These are phyloP conservation scores for Scheffersomyces lignosus DNA, from an alignment of 805 yeast species.

Conservation along the genomic window DNA sequence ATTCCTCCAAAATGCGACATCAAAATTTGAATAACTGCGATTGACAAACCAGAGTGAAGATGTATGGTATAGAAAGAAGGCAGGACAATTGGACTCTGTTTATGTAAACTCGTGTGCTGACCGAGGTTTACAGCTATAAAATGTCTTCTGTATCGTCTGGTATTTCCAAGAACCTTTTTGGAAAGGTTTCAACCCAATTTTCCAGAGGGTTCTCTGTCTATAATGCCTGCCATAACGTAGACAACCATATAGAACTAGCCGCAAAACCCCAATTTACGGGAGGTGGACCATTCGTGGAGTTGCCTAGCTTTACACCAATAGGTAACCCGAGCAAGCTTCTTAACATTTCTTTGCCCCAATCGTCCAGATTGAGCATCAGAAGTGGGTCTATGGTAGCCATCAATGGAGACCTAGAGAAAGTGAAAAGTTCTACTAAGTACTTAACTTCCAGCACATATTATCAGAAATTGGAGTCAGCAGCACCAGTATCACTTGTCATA, in stretches of 20 bases:
- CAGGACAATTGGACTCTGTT: too few species aligned
- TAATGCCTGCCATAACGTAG: too few species aligned
- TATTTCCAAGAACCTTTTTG: too few species aligned
- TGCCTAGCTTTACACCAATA: slow-evolving; percentile 41
- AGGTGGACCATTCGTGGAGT: slow-evolving; percentile 45
- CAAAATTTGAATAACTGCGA: too few species aligned
- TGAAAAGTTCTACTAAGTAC: slow-evolving; percentile 16
- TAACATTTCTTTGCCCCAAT: slow-evolving; percentile 45
- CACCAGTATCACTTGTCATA: slow-evolving; percentile 34
- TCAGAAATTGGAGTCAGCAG: slow-evolving; percentile 31
- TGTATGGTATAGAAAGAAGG: too few species aligned
- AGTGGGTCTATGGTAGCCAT: slow-evolving; percentile 44
- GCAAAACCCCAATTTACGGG: slow-evolving; percentile 41
- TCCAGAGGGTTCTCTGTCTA: too few species aligned
- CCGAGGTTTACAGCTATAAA: too few species aligned
- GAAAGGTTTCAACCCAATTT: too few species aligned
- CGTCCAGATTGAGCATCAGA: slow-evolving; percentile 35
- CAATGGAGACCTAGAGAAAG: slow-evolving; percentile 39
- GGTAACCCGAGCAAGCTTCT: slow-evolving; percentile 40
- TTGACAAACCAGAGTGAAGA: too few species aligned
- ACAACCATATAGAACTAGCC: slow-evolving; percentile 6
- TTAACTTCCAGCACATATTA: slow-evolving; percentile 15
- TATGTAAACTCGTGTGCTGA: too few species aligned
- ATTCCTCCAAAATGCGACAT: too few species aligned
- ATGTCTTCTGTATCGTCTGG: too few species aligned